A percentile compares a stretch with the other conserved stretches of the same genome.
These are phyloP conservation scores for Pyrus pyrifolia DNA, from an alignment of 306 rosid species.

Conservation along the genomic window DNA sequence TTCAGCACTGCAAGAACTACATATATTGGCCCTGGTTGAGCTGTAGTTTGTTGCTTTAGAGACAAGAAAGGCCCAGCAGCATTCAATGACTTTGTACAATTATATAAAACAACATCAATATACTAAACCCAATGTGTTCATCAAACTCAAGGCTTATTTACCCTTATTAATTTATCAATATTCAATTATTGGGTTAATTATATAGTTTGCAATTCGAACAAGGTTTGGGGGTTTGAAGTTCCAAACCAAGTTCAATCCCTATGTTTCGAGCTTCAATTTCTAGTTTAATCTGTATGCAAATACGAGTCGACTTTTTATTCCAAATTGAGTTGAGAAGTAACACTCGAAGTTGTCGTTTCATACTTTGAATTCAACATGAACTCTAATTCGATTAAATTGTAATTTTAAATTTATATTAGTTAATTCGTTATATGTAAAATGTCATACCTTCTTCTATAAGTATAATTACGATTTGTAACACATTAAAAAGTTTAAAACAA, in stretches of 20 bases:
- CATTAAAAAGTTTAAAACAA: background rate
- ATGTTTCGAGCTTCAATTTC: background rate
- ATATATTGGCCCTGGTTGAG: background rate
- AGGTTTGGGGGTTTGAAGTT: background rate
- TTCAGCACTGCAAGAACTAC: background rate
- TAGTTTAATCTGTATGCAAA: too few relatives aligned
- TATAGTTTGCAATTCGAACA: background rate
- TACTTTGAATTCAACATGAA: too few relatives aligned
- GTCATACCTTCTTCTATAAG: background rate
- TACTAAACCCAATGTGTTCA: background rate
- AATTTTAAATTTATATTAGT: too few relatives aligned
- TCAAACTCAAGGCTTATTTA: background rate
- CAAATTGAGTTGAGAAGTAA: too few relatives aligned
- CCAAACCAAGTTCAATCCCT: background rate
- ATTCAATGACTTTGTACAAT: background rate
- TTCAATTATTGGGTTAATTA: background rate
- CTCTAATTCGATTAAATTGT: background rate
- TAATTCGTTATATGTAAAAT: background rate
- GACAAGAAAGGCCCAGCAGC: slow-evolving; percentile 14
- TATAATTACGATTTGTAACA: background rate
- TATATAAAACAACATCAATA: background rate
- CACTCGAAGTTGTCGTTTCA: background rate
- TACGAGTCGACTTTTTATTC: too few relatives aligned
- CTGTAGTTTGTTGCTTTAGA: background rate
- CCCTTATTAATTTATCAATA: background rate